A percentile compares a stretch with the other conserved stretches of the same genome.
These are phyloP conservation scores for Cutaneotrichosporon sp. DNA, from an alignment of 1,284 basidiomycete species.

Conservation along the genomic window DNA sequence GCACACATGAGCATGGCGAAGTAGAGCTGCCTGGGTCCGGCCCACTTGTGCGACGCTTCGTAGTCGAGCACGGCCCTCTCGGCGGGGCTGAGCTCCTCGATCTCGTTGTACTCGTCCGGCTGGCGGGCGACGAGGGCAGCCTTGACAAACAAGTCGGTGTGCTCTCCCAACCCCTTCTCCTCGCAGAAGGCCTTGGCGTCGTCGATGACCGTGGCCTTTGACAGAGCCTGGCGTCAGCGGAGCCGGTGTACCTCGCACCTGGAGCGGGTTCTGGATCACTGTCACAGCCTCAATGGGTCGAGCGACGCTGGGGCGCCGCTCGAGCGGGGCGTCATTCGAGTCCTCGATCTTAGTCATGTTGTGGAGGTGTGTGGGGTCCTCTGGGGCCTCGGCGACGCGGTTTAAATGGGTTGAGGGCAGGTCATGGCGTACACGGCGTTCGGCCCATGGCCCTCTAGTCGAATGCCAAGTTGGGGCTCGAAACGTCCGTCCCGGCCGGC, in stretches of 20 bases:
- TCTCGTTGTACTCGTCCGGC: constrained; percentile 55
- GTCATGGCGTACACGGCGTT: too few relatives aligned
- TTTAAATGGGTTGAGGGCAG: too few relatives aligned
- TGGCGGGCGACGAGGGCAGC: constrained; percentile 68
- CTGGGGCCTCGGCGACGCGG: too few relatives aligned
- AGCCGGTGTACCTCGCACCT: constrained; percentile 1
- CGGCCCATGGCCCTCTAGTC: too few relatives aligned
- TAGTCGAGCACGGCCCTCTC: constrained; percentile 59
- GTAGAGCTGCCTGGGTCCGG: constrained; percentile 57
- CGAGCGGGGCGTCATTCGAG: too few relatives aligned
- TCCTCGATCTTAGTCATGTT: too few relatives aligned
- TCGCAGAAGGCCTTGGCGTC: constrained; percentile 59
- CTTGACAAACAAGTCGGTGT: constrained; percentile 62
- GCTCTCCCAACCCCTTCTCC: too few relatives aligned
- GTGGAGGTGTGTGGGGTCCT: too few relatives aligned
- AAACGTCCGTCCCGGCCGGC: too few relatives aligned
- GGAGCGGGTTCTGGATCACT: constrained; percentile 14
- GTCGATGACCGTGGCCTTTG: not conserved
- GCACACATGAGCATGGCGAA: constrained; percentile 36
- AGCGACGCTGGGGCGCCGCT: constrained; percentile 2
- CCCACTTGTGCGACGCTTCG: constrained; percentile 67
- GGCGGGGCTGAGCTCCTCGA: constrained; percentile 62
- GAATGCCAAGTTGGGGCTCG: too few relatives aligned
- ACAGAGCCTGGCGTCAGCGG: not conserved
- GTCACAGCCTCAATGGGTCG: not conserved